Percentiles rank a stretch among this genome's conserved stretches.
phyloP scores from a whole-genome alignment of 78 protist genomes.

The Dictyostelium brefeldianum region DNA sequence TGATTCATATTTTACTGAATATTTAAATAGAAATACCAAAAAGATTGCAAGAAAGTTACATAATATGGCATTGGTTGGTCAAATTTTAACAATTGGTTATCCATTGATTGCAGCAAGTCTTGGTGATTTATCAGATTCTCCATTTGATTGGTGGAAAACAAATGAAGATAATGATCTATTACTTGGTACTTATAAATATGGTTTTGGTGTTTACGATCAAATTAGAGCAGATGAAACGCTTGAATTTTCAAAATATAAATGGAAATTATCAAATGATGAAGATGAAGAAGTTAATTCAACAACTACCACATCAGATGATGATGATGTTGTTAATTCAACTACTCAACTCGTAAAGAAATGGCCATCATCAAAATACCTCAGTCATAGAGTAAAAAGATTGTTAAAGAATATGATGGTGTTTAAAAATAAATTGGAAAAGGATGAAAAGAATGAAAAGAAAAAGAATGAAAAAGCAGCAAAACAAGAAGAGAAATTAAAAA shows the following conservation, averaged over 20 bases:
- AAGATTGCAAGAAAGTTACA: constrained; percentile 48
- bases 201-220: constrained; percentile 70
- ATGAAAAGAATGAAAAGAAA: constrained; percentile 23
- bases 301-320: neutral
- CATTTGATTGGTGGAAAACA: constrained; percentile 75
- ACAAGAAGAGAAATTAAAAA: constrained; percentile 37
- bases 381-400: constrained; percentile 62
- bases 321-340: neutral
- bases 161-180: constrained; percentile 74
- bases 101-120: neutral
- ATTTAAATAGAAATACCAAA: constrained; percentile 58
- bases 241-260: constrained; percentile 44
- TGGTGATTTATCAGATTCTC: constrained; percentile 43
- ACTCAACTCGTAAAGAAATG: constrained; percentile 2
- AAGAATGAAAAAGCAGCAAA: constrained; percentile 31
- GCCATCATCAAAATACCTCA: constrained; percentile 75
- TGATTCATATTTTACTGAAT: constrained; percentile 48
- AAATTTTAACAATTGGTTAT: constrained; percentile 36
- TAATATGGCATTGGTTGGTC: constrained; percentile 44
- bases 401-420: constrained; percentile 41
- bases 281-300: neutral
- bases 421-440: constrained; percentile 50
- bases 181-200: constrained; percentile 64
- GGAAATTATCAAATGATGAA: neutral
- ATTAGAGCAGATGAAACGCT: constrained; percentile 59